Conservation (phyloP, 257 asterid genomes). For the Galeopsis tetrahit region DNA sequence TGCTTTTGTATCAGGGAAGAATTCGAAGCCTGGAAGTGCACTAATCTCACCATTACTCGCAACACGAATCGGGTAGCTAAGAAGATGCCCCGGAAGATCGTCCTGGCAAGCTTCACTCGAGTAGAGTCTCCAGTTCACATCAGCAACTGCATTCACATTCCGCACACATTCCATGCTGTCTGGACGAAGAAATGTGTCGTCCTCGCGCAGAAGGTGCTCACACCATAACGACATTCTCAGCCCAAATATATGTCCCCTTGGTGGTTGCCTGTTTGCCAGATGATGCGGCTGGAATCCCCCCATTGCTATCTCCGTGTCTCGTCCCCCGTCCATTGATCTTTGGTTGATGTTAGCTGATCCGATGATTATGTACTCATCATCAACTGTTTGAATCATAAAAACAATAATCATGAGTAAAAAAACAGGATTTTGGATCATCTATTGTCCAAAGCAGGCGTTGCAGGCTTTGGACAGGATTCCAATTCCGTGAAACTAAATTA, state of each 20-base stretch:
- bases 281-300: slow-evolving; percentile 89
- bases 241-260: slow-evolving; percentile 60
- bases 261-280: slow-evolving; percentile 39
- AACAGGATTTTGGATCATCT: neutral
- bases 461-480: too few relatives aligned
- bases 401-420: neutral
- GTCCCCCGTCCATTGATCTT: slow-evolving; percentile 88
- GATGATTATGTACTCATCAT: slow-evolving; percentile 86
- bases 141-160: slow-evolving; percentile 56
- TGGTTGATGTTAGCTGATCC: slow-evolving; percentile 98
- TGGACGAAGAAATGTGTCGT: slow-evolving; percentile 47
- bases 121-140: slow-evolving; percentile 62
- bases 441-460: too few relatives aligned
- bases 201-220: slow-evolving; percentile 58
- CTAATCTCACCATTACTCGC: slow-evolving; percentile 52
- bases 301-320: slow-evolving; percentile 92
- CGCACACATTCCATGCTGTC: slow-evolving; percentile 63
- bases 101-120: slow-evolving; percentile 41
- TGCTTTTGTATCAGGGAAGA: slow-evolving; percentile 90
- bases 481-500: too few relatives aligned
- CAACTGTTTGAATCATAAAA: slow-evolving; percentile 47
- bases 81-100: slow-evolving; percentile 77
- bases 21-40: slow-evolving; percentile 55
- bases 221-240: slow-evolving; percentile 80
- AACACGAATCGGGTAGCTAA: slow-evolving; percentile 67